phyloP scores from a whole-genome alignment of 2,329 filamentous ascomycete genomes.

The Kalmusia sp. region DNA sequence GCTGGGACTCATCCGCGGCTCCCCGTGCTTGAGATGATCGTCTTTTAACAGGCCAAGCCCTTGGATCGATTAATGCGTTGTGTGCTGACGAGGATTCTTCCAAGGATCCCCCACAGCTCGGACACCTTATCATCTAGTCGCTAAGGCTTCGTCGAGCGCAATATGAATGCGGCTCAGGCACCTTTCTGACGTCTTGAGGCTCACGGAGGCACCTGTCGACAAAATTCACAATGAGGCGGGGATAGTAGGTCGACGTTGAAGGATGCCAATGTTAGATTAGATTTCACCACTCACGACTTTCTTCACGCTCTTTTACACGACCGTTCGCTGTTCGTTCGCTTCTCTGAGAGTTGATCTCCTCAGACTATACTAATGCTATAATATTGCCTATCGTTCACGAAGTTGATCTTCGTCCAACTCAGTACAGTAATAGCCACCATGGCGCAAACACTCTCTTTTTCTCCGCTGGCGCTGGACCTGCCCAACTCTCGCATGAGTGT shows the following conservation, averaged over 20 bases:
- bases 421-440: conserved; percentile 19
- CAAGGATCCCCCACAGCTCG: neutral
- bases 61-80: neutral
- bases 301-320: conserved; percentile 12
- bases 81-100: neutral
- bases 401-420: conserved; percentile 18
- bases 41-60: neutral
- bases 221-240: conserved; percentile 6
- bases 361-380: conserved; percentile 15
- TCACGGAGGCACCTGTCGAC: conserved; percentile 5
- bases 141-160: conserved; percentile 3
- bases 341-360: conserved; percentile 23
- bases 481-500: conserved; percentile 31
- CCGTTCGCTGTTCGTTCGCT: conserved; percentile 5
- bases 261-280: conserved; percentile 4
- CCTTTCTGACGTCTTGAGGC: conserved; percentile 4
- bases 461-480: conserved; percentile 27
- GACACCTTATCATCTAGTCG: conserved; percentile 10
- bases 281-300: conserved; percentile 4
- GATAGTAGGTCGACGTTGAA: conserved; percentile 3
- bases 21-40: neutral
- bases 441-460: conserved; percentile 20
- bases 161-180: conserved; percentile 17
- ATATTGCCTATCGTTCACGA: conserved; percentile 3
- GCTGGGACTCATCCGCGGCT: neutral